These are phyloP conservation scores for Arxiozyma heterogenica DNA, from an alignment of 1,139 yeast species.

Conservation along the genomic window DNA sequence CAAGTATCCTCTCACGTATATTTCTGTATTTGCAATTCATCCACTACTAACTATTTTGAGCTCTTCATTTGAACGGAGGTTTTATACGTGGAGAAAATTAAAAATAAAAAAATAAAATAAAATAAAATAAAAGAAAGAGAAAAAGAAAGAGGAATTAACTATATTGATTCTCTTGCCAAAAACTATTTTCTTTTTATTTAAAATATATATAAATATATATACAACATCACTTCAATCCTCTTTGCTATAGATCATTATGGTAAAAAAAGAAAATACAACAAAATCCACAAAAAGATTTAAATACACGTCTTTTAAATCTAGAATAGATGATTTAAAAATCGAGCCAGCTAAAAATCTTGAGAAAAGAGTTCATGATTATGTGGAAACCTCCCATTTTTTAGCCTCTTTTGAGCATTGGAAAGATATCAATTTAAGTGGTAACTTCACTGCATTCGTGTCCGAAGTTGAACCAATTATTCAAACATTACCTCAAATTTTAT, in stretches of 20 bases:
- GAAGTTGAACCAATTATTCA: conserved; percentile 48
- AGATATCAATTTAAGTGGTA: conserved; percentile 72
- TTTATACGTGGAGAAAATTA: background rate
- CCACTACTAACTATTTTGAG: background rate
- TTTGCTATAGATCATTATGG: conserved; percentile 6
- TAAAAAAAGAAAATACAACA: conserved; percentile 37
- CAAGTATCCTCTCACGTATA: background rate
- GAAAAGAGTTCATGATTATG: conserved; percentile 59
- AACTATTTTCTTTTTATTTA: background rate
- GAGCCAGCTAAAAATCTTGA: conserved; percentile 66
- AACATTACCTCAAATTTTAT: conserved; percentile 72
- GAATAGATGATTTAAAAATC: conserved; percentile 74
- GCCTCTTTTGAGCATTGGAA: conserved; percentile 80
- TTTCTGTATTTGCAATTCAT: background rate
- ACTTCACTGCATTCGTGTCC: conserved; percentile 55
- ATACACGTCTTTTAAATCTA: conserved; percentile 69
- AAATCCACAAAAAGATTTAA: conserved; percentile 52
- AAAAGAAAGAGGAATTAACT: background rate
- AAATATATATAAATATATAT: no score
- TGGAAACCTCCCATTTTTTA: conserved; percentile 68
- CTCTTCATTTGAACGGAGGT: background rate
- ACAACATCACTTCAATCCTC: no score
- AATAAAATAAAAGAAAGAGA: background rate
- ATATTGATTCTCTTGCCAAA: background rate
- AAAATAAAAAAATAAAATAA: no score